A percentile compares a stretch with the other conserved stretches of the same genome.
Evolutionary conservation across 345 rosid species (phyloP).

Genomic region (Atalantia buxifolia): DNA sequence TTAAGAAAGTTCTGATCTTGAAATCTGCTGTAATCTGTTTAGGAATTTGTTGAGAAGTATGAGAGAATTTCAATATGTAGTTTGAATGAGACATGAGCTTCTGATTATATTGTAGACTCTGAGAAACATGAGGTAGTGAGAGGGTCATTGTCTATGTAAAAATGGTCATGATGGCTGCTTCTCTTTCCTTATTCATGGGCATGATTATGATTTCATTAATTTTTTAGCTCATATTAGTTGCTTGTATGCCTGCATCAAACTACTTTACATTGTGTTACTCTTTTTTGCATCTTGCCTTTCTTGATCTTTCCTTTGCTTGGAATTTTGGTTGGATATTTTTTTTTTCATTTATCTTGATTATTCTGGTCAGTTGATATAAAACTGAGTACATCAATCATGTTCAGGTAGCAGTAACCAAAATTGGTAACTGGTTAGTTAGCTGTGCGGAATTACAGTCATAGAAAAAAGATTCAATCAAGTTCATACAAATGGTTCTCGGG

Average conservation of each 20-base stretch:
- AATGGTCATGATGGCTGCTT: not conserved
- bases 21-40: not conserved
- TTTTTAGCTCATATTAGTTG: not conserved
- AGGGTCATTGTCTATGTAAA: not conserved
- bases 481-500: not conserved
- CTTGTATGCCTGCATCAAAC: not conserved
- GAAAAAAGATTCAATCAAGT: not conserved
- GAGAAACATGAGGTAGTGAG: not conserved
- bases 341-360: not conserved
- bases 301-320: not conserved
- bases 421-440: not conserved
- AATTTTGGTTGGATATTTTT: not conserved
- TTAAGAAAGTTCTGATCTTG: not conserved
- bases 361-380: not conserved
- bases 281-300: not conserved
- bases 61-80: not conserved
- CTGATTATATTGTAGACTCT: not conserved
- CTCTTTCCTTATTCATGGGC: not conserved
- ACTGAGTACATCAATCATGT: not conserved
- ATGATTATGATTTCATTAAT: not conserved
- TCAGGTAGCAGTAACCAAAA: not conserved
- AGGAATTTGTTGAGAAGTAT: not conserved
- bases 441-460: not conserved
- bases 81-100: not conserved
- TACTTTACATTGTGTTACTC: not conserved